Evolutionary conservation across 495 filamentous ascomycete genomes (phyloP), one percentile per base, ranked within the genome.

Genomic region (Penicillium tannophilum): DNA sequence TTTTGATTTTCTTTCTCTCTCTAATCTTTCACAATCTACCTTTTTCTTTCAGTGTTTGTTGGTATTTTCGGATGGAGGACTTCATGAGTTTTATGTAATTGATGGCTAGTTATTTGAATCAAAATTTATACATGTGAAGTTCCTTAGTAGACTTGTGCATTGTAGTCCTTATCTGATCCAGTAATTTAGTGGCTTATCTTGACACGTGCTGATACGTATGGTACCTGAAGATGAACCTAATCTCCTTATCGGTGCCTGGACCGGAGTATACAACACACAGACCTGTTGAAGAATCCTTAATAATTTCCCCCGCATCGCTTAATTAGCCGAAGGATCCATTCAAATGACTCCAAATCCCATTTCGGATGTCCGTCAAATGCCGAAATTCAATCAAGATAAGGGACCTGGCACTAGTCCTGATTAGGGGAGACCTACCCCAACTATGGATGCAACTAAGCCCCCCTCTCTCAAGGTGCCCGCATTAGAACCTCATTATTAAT

Each of bases 1-100:
- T 46, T 47, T 17, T 56, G n/a, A 36, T 45, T 54, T 20, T 55
- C 19, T 54, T 65, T 54, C 16, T 28, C 51, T 60, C 53, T 54
- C 43, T 36, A 52, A 23, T 45, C 55, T 43, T 41, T 50, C 55
- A 30, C 46, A 16, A 30, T 16, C n/a, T 46, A 11, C 10, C 35
- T 28, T 39, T 19, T 8, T 24, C 43, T 35, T 33, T 50, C 3
- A 19, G 50, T 31, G 24, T 17, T 45, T 16, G 4, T 19, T 54
- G 28, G 23, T 35, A 28, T 23, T 14, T 14, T 30, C 16, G 12
- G 46, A 4, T 51, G 48, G 16, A 54, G 10, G 51, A 42, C 3
- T 26, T 42, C 7, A 41, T 43, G 33, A 26, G 20, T 43, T 26
- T 43, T n/a, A 54, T 54, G 33, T 41, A 54, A 54, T 54, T 43